Evolutionary conservation across 192 early-diverging fungal species (phyloP).

Genomic region (Anaeromyces robustus): DNA sequence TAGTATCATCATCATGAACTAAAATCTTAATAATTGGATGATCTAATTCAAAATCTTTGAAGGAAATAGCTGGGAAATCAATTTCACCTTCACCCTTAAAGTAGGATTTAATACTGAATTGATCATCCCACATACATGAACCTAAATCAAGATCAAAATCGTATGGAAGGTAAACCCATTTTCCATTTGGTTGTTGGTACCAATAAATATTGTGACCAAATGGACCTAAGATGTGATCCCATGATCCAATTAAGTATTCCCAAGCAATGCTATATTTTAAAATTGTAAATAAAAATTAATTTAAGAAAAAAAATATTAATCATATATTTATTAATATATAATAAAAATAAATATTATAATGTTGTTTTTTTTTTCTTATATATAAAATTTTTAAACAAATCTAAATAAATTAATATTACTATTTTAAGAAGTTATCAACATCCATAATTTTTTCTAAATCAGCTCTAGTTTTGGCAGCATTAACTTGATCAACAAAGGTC

Average conservation of each 20-base stretch:
- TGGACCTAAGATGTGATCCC: background rate
- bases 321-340: no score
- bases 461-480: background rate
- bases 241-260: background rate
- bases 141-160: background rate
- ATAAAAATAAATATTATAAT: no score
- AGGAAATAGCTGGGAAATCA: background rate
- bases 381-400: no score
- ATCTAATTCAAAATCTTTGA: background rate
- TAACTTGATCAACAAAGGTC: background rate
- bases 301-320: no score
- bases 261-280: background rate
- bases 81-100: background rate
- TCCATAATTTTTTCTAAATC: background rate
- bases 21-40: background rate
- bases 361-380: no score
- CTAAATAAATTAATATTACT: background rate
- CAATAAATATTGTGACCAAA: background rate
- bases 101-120: no score
- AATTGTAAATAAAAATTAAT: no score
- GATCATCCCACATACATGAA: background rate
- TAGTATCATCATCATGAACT: background rate
- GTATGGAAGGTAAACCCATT: background rate
- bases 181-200: background rate
- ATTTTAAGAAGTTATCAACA: background rate